Evolutionary conservation across 129 eudicot species (phyloP).

Genomic region (Daucus carota): DH1_v3.0 NC_030387.2:39596501-39597000

Average conservation of each 20-base stretch:
- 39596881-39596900: too few species aligned
- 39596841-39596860: not conserved
- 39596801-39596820: too few species aligned
- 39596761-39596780: not conserved
- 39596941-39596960: too few species aligned
- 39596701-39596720: conserved; percentile 70
- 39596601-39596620: not conserved
- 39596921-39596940: too few species aligned
- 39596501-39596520: not conserved
- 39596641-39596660: not conserved
- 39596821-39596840: too few species aligned
- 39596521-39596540: not conserved
- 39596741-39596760: not conserved
- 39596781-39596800: not conserved
- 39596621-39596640: not conserved
- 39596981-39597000: too few species aligned
- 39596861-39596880: too few species aligned
- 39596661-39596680: conserved; percentile 49
- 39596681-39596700: conserved; percentile 93
- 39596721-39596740: conserved; percentile 19
- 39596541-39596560: too few species aligned
- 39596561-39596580: not conserved
- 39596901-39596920: too few species aligned
- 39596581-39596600: not conserved
- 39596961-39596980: too few species aligned